Conservation (phyloP, 768 basidiomycete genomes). For the Harrya chromipes region DNA sequence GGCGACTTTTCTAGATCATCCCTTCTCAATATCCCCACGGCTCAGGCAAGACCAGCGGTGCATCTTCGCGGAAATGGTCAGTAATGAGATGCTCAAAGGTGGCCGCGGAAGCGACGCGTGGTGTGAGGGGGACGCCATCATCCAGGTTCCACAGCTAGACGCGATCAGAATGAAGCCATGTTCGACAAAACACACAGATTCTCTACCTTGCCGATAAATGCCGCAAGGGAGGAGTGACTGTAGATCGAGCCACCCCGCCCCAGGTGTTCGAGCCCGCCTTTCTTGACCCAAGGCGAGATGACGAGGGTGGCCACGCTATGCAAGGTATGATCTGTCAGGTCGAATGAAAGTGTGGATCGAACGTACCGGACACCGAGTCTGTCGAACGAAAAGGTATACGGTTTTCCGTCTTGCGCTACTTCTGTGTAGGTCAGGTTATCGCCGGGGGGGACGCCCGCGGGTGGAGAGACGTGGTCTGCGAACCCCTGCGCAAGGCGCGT, state of each 20-base stretch:
- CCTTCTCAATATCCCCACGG: conserved; percentile 18
- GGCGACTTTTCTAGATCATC: not conserved
- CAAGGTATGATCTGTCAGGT: too few species aligned
- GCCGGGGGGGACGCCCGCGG: conserved; percentile 20
- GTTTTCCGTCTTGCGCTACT: conserved; percentile 12
- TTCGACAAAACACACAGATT: not conserved
- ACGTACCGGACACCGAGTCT: conserved; percentile 25
- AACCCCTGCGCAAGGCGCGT: conserved; percentile 11
- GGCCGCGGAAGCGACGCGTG: conserved; percentile 18
- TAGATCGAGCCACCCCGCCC: conserved; percentile 10
- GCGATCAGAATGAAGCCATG: not conserved
- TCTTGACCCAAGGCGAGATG: conserved; percentile 24
- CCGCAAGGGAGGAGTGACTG: conserved; percentile 23
- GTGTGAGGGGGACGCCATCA: conserved; percentile 18
- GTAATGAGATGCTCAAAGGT: conserved; percentile 26
- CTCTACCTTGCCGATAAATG: conserved; percentile 20
- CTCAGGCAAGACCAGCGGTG: conserved; percentile 12
- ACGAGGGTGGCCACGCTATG: conserved; percentile 20
- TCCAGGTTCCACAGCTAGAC: conserved; percentile 26
- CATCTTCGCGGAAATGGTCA: conserved; percentile 17
- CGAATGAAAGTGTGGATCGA: not conserved
- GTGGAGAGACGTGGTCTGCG: conserved; percentile 24
- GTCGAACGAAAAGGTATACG: conserved; percentile 22
- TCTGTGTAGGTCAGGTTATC: conserved; percentile 25
- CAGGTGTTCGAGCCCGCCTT: conserved; percentile 16